Base-by-base conservation (phyloP, 768 basidiomycete genomes). In the Auricularia auricula-judae region DNA sequence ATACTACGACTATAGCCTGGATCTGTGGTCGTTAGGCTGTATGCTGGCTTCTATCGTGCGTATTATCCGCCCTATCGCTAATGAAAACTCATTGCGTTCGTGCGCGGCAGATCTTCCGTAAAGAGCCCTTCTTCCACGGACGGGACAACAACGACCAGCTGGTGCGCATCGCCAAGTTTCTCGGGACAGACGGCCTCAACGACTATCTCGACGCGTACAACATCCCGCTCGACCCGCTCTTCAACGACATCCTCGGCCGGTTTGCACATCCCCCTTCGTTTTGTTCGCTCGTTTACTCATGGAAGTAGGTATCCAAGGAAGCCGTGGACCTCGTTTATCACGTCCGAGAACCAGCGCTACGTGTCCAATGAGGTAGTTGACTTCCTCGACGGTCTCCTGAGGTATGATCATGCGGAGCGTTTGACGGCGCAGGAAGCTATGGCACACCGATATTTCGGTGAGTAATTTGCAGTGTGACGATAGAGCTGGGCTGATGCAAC, bases 61-160 rank as follows among this genome's bases (percentile, higher is more conserved):
- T 71, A 34, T n/a, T 11, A 2, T 44, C 44, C n/a, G 21, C 12
- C 51, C 39, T 53, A 10, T 62, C 36, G 58, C 58, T 33, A 43
- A n/a, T 36, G 29, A 33, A 29, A 51, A 35, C 63, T 47, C 63
- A 61, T 35, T 62, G 34, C 23, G 42, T 14, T 29, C 29, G 29
- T 29, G 29, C 29, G 29, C 29, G 36, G 36, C 65, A 88, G 86
- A 84, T 88, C 65, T 88, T 88, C 76, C 80, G 84, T 62, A 85
- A 82, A 70, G 87, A 89, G 68, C 87, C 86, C 67, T 87, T 88
- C 73, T 89, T 89, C 75, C 85, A 85, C 67, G 87, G 87, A 12
- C 81, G 81, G 21, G 87, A 88, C 72, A 88, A 88, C 68, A 81
- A 86, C 67, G 87, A 89, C 70, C 87, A 88, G 70, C 74, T 89